Conservation (phyloP, 2,329 filamentous ascomycete species). For the Phaeosphaeria sp. region DNA sequence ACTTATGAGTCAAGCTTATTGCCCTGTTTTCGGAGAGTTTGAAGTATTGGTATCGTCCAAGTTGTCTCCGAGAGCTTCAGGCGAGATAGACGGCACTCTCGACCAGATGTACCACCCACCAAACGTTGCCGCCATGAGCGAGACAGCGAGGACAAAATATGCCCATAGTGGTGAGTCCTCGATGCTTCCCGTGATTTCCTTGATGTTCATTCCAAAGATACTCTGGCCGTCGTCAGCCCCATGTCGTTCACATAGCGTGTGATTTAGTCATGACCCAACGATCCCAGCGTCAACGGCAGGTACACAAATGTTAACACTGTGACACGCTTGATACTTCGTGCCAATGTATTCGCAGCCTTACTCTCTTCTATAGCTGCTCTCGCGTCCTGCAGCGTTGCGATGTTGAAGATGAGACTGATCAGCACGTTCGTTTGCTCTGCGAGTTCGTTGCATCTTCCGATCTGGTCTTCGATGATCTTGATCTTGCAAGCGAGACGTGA, state of each 20-base stretch:
- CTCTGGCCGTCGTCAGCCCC: conserved; percentile 5
- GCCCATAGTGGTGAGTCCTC: conserved; percentile 14
- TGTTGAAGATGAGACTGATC: conserved; percentile 19
- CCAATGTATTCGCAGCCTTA: conserved; percentile 16
- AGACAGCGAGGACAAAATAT: conserved; percentile 12
- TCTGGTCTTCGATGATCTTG: conserved; percentile 16
- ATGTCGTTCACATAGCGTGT: background rate
- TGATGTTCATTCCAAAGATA: conserved; percentile 22
- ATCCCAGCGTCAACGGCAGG: conserved; percentile 19
- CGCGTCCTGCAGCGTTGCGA: conserved; percentile 19
- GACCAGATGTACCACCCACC: conserved; percentile 19
- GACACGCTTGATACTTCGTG: conserved; percentile 15
- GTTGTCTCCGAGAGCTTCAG: too few species aligned
- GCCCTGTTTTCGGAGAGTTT: too few species aligned
- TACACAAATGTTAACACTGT: conserved; percentile 22
- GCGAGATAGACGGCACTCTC: too few species aligned
- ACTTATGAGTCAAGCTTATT: background rate
- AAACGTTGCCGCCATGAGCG: conserved; percentile 16
- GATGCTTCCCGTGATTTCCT: conserved; percentile 13
- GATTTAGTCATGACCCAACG: conserved; percentile 3
- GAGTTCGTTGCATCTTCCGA: conserved; percentile 15
- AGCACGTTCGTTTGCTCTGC: conserved; percentile 17
- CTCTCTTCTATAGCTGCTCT: conserved; percentile 19
- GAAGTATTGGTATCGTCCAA: too few species aligned
- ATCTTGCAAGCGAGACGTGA: background rate